Evolutionary conservation across 495 filamentous ascomycete genomes (phyloP).

Genomic region (Talaromyces proteolyticus): DNA sequence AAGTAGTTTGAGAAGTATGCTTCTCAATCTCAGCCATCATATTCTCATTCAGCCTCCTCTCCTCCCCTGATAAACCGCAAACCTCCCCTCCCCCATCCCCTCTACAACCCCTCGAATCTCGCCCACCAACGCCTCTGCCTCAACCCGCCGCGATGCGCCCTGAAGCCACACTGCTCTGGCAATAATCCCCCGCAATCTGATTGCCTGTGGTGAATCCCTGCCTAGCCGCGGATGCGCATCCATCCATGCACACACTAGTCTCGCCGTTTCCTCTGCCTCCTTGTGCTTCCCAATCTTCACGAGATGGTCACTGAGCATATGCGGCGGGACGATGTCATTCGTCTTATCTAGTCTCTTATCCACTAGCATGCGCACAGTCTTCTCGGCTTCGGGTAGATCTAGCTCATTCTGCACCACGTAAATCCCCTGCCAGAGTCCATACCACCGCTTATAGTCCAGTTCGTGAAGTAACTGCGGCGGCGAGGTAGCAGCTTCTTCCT

Average conservation of each 20-base stretch:
- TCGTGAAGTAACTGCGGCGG: neutral
- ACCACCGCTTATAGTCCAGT: neutral
- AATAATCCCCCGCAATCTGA: neutral
- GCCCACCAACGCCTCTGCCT: neutral
- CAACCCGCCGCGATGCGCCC: neutral
- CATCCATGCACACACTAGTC: neutral
- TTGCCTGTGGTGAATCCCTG: neutral
- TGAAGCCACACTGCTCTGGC: neutral
- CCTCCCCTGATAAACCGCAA: slow-evolving; percentile 1
- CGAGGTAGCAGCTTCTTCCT: neutral
- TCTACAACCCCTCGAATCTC: neutral
- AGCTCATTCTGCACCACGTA: neutral
- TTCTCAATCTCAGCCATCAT: neutral
- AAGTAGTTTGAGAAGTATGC: too few species aligned
- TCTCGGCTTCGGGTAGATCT: neutral
- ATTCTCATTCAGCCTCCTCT: neutral
- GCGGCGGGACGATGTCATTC: slow-evolving; percentile 1
- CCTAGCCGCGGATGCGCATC: neutral
- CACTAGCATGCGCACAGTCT: slow-evolving; percentile 1
- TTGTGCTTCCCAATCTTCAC: neutral
- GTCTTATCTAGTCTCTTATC: neutral
- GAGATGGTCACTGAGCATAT: neutral
- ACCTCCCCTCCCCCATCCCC: neutral
- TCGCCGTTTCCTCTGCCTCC: neutral
- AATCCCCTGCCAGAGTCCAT: neutral